phyloP scores from a whole-genome alignment of 208 protist genomes.

The Trypanosoma mega region DNA sequence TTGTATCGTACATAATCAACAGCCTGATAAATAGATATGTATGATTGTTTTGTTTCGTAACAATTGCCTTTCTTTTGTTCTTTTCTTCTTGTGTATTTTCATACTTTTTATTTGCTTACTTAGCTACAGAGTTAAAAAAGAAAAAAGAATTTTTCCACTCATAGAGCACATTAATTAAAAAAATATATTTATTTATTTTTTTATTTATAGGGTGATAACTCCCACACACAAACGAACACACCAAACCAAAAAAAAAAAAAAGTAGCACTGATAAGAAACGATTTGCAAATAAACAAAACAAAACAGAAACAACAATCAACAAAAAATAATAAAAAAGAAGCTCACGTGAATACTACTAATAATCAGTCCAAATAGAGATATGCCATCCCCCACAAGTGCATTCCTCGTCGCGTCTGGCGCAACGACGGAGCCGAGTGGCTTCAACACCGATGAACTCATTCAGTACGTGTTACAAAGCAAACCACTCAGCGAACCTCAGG shows the following conservation, averaged over 20 bases:
- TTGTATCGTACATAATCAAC: no score
- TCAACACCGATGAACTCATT: constrained; percentile 90
- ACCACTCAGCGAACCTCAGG: constrained; percentile 84
- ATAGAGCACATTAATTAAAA: no score
- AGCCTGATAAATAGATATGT: no score
- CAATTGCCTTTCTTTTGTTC: no score
- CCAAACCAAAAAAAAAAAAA: constrained; percentile 26
- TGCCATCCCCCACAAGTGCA: constrained; percentile 7
- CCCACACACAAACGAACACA: constrained; percentile 16
- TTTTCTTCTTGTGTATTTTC: no score
- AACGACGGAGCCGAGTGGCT: constrained; percentile 36
- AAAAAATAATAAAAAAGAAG: background rate
- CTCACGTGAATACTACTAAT: no score
- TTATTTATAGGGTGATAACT: background rate
- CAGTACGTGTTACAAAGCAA: constrained; percentile 87
- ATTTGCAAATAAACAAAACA: background rate
- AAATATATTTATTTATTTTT: background rate
- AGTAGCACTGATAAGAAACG: constrained; percentile 10
- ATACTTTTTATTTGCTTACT: no score
- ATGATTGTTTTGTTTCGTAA: no score
- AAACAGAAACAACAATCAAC: background rate
- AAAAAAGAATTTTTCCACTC: no score
- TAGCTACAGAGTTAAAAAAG: no score
- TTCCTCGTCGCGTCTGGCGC: background rate
- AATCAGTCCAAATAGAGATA: no score